phyloP scores from a whole-genome alignment of 2,329 filamentous ascomycete species.

The Ramularia endophylla region DNA sequence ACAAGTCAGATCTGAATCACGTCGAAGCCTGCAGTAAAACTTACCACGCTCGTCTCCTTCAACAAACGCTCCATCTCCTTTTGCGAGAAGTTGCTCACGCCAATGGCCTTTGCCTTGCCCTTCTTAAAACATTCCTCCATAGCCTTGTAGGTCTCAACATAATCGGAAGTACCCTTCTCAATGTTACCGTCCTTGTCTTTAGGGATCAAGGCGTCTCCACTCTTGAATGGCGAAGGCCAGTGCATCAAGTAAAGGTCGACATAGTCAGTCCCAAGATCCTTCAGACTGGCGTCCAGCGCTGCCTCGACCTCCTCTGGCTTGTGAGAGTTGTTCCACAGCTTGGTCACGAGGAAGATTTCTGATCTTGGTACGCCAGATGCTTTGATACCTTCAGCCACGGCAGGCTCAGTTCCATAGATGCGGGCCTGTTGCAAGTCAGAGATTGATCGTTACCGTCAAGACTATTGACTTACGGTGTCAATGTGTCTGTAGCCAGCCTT shows the following conservation, averaged over 20 bases:
- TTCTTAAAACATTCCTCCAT: constrained; percentile 29
- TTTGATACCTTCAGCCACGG: constrained; percentile 59
- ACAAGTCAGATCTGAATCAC: background rate
- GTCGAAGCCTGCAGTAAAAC: background rate
- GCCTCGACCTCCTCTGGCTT: constrained; percentile 56
- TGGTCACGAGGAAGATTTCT: constrained; percentile 61
- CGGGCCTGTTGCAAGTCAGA: constrained; percentile 12
- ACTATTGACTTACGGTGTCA: constrained; percentile 35
- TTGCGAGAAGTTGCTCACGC: constrained; percentile 48
- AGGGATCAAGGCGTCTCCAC: constrained; percentile 43
- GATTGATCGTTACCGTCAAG: background rate
- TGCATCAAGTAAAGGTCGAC: constrained; percentile 67
- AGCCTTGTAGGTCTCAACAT: constrained; percentile 48
- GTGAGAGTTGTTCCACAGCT: constrained; percentile 62
- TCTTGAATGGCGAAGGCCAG: constrained; percentile 53
- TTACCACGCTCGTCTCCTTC: constrained; percentile 35
- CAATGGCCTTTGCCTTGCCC: constrained; percentile 44
- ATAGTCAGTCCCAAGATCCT: constrained; percentile 59
- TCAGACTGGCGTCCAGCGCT: constrained; percentile 54
- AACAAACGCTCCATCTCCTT: constrained; percentile 45
- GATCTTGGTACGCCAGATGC: constrained; percentile 58
- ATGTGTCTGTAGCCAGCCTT: constrained; percentile 52
- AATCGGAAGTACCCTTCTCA: constrained; percentile 41
- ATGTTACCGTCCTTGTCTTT: constrained; percentile 39
- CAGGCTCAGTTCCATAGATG: constrained; percentile 53